Evolutionary conservation across 73 alveolate genomes (phyloP), one percentile per base, ranked within the genome.

Genomic region (Paramecium pentaurelia): DNA sequence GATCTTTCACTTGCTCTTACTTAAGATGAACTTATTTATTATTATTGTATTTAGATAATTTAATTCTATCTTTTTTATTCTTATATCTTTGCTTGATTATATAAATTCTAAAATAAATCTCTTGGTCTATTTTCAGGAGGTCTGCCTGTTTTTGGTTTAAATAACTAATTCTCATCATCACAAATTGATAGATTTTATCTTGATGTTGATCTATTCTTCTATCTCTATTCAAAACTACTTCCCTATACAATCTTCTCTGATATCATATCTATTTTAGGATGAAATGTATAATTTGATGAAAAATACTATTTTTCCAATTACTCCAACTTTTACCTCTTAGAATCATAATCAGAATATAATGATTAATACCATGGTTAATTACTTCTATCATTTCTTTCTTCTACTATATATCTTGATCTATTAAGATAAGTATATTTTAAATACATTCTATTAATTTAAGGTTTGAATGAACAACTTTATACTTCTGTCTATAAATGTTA

Each of bases 181-280:
- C 91, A 64, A 10, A 64, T 51, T 28, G 84, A 64, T 9, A 64
- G 12, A 28, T 80, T 28, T 22, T 45, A 45, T 80, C 58, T 20
- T 25, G 71, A 25, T 80, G 64, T 36, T 28, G 84, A 64, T 47
- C 75, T 42, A n/a, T 10, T 80, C 32, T 27, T 22, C 18, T 80
- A 80, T 80, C 91, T 80, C 73, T 80, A 60, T 14, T 80, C 91
- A 80, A 80, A 80, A 25, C 91, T 80, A n/a, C 47, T 49, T n/a
- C 91, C 91, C 30, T 80, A 80, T 1, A 47, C 75, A 6, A 80
- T 80, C 58, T 80, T 80, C 34, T 80, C 71, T 5, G 91, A 80
- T 25, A 44, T 80, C 28, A 27, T 4, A 80, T 80, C 91, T 22
- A 80, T 80, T 18, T 80, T 80, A 4, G 91, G 91, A 80, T 80